Evolutionary conservation across 495 filamentous ascomycete species (phyloP).

Genomic region (Trichoderma asperelloides): DNA sequence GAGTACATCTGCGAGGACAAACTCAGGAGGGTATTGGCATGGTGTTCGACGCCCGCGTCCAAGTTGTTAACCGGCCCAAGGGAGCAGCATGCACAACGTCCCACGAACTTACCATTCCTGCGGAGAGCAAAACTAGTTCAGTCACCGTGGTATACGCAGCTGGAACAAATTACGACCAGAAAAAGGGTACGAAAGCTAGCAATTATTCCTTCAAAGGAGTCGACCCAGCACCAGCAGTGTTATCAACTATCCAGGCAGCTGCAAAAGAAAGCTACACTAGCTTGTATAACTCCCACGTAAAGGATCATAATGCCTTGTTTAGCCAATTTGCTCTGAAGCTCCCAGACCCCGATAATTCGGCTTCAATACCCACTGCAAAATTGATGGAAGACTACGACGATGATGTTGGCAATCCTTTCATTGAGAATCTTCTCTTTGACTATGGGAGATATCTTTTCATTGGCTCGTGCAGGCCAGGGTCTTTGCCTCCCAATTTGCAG

Average conservation of each 20-base stretch:
- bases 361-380: constrained; percentile 23
- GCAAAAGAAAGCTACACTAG: constrained; percentile 19
- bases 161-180: constrained; percentile 38
- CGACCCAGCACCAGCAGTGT: constrained; percentile 30
- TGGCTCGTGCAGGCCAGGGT: constrained; percentile 28
- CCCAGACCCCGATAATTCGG: constrained; percentile 28
- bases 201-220: constrained; percentile 38
- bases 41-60: not conserved
- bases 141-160: constrained; percentile 32
- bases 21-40: not conserved
- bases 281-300: constrained; percentile 26
- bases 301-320: constrained; percentile 28
- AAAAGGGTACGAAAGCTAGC: constrained; percentile 28
- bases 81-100: not conserved
- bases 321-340: constrained; percentile 30
- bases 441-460: constrained; percentile 40
- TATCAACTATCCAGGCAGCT: constrained; percentile 20
- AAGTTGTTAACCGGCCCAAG: not conserved
- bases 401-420: constrained; percentile 29
- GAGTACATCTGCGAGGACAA: not conserved
- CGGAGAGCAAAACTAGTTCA: not conserved
- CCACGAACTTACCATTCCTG: not conserved
- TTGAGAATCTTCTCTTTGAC: constrained; percentile 37
- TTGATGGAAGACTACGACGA: constrained; percentile 19
- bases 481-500: constrained; percentile 16